Evolutionary conservation across 345 rosid species (phyloP).

Genomic region (Psidium guajava): DNA sequence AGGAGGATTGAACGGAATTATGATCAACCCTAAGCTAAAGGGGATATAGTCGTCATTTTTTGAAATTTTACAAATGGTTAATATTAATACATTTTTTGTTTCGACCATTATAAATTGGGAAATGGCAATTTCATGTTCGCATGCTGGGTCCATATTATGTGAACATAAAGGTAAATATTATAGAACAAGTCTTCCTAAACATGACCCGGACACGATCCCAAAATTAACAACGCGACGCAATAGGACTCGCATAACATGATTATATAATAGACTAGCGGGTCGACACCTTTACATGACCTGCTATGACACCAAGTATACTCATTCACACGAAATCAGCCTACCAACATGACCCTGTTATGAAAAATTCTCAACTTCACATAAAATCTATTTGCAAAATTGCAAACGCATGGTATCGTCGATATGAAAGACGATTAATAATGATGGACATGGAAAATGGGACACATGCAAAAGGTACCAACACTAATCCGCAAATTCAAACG

Average conservation of each 20-base stretch:
- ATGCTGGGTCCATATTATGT: background rate
- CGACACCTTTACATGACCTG: background rate
- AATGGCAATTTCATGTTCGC: background rate
- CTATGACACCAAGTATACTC: background rate
- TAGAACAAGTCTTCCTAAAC: background rate
- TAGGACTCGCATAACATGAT: background rate
- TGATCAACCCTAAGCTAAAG: background rate
- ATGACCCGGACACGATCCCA: background rate
- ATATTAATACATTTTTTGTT: background rate
- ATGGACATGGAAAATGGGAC: background rate
- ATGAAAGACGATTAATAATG: background rate
- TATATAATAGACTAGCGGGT: accelerated
- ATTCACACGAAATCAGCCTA: background rate
- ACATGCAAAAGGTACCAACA: accelerated
- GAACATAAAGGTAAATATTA: background rate
- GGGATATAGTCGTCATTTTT: too few relatives aligned
- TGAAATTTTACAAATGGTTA: background rate
- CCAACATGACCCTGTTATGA: background rate
- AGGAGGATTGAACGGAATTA: accelerated
- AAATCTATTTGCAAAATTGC: background rate
- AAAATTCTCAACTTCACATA: background rate
- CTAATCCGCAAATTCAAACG: background rate
- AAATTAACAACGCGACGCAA: accelerated
- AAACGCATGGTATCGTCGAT: background rate
- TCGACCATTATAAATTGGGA: background rate